Evolutionary conservation across 495 filamentous ascomycete species (phyloP).

Genomic region (Physcia stellaris): DNA sequence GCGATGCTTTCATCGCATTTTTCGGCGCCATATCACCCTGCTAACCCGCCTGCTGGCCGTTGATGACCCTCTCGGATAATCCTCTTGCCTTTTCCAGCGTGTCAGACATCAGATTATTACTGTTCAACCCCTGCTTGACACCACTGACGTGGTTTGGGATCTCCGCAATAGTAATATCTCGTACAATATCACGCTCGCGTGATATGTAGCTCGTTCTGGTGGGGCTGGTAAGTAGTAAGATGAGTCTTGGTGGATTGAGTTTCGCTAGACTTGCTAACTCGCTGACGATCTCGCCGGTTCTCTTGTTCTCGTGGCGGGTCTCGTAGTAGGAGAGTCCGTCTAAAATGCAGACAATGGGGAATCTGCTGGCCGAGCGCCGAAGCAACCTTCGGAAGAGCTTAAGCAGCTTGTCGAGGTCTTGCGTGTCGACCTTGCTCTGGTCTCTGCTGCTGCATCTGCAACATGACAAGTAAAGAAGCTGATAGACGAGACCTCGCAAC

Average conservation of each 20-base stretch:
- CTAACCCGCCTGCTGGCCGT: no score
- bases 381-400: conserved; percentile 5
- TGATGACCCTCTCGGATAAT: background rate
- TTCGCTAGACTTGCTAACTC: conserved; percentile 4
- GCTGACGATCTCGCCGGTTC: conserved; percentile 1
- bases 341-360: conserved; percentile 6
- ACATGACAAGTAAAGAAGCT: conserved; percentile 4
- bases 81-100: conserved; percentile 2
- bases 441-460: conserved; percentile 2
- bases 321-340: conserved; percentile 10
- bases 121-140: conserved; percentile 7
- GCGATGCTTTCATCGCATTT: no score
- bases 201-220: conserved; percentile 2
- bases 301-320: background rate
- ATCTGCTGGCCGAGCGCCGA: background rate
- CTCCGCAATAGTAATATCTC: conserved; percentile 1
- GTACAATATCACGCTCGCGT: background rate
- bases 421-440: background rate
- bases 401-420: conserved; percentile 6
- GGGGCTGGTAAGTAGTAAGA: conserved; percentile 5
- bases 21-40: no score
- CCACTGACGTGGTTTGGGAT: conserved; percentile 6
- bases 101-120: background rate
- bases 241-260: conserved; percentile 1
- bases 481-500: conserved; percentile 8